Evolutionary conservation across 1,284 basidiomycete genomes (phyloP), one percentile per base, ranked within the genome.

Genomic region (Puccinia hordei): DNA sequence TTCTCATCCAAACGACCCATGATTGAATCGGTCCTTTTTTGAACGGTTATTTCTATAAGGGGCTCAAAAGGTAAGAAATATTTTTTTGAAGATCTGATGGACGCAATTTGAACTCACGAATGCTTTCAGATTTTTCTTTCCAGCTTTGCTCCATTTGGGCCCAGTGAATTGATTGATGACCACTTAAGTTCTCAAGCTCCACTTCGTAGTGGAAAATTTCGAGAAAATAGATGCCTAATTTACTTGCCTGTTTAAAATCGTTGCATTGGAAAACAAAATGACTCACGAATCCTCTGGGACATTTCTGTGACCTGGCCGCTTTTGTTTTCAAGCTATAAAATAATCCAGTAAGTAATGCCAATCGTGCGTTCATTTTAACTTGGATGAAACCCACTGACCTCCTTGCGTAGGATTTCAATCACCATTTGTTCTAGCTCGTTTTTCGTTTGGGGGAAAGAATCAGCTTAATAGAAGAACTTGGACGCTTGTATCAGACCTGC

Each of bases 351-450:
- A 35, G 2, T 38, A n/a, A 13, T 51, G 13, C 12, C 30, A 35
- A 65, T 38, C 41, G 24, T 51, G 17, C 33, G 6, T 35, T 2
- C 30, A 63, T 17, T 22, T 9, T 15, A 1, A 33, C 17, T 38
- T 63, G 10, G 24, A 2, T 49, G 15, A 33, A 76, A 9, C 4
- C 19, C 12, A n/a, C 44, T 57, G 46, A 78, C 75, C 44, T 78
- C 65, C n/a, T 53, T 65, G 19, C 75, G 61, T 22, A 78, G 65
- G 24, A 78, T 78, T 17, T 78, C 65, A 35, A 78, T 78, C 33
- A 78, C 75, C 41, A 41, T 24, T 69, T 78, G 75, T 24, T 78
- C 75, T 78, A 53, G n/a, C n/a, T n/a, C n/a, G n/a, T n/a, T n/a
- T n/a, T n/a, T n/a, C n/a, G n/a, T n/a, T n/a, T n/a, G n/a, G n/a